Evolutionary conservation across 2,329 filamentous ascomycete species (phyloP).

Genomic region (Phaeosphaeriaceae sp.): DNA sequence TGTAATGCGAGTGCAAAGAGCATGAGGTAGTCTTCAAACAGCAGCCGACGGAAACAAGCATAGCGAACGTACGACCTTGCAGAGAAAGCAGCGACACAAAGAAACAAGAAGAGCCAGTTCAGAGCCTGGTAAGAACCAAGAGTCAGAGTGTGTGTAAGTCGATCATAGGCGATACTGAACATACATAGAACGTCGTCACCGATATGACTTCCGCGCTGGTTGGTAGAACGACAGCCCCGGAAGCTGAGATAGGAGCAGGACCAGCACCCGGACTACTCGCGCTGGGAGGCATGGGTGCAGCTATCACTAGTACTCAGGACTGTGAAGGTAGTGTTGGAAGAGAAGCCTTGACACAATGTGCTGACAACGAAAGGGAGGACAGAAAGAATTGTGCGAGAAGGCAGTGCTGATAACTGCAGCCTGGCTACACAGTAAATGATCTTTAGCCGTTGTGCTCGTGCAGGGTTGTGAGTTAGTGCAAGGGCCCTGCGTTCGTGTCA

Average conservation of each 20-base stretch:
- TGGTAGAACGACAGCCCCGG: too few species aligned
- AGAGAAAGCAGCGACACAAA: too few species aligned
- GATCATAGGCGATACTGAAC: too few species aligned
- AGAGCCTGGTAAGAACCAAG: too few species aligned
- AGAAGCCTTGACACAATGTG: neutral
- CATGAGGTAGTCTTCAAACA: slow-evolving; percentile 15
- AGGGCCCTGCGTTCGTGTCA: neutral
- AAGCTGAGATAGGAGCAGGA: neutral
- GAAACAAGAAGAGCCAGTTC: too few species aligned
- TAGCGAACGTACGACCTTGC: slow-evolving; percentile 12
- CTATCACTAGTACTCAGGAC: neutral
- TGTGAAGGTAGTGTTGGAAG: neutral
- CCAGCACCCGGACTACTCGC: neutral
- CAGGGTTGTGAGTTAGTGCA: neutral
- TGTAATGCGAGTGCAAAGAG: slow-evolving; percentile 9
- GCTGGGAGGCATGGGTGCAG: neutral
- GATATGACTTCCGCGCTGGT: too few species aligned
- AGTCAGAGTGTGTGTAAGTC: too few species aligned
- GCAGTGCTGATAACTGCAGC: neutral
- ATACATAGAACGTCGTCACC: too few species aligned
- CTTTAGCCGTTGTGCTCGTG: neutral
- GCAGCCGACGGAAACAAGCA: slow-evolving; percentile 10
- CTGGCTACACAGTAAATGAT: neutral
- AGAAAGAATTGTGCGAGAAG: neutral
- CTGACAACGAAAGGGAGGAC: neutral